phyloP scores from a whole-genome alignment of 306 rosid genomes.

The Gleditsia sinensis region DNA sequence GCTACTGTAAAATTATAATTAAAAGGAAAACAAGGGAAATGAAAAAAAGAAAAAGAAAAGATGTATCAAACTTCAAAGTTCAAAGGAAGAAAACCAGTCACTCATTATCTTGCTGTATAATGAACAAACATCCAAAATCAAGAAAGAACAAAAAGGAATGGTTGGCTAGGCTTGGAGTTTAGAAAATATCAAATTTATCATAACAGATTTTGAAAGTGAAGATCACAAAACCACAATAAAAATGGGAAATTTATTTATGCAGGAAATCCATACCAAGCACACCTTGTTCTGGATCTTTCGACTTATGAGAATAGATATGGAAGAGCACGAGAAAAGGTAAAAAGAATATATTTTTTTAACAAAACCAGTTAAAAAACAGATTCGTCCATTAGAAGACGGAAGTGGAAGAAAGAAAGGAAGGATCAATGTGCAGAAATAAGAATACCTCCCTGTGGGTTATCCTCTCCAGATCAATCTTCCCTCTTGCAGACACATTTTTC shows the following conservation, averaged over 20 bases:
- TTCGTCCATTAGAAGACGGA: background rate
- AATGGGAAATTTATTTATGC: background rate
- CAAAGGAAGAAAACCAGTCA: background rate
- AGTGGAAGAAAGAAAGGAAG: background rate
- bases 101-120: background rate
- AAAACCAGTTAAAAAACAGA: background rate
- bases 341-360: background rate
- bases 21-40: background rate
- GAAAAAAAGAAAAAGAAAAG: background rate
- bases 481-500: conserved; percentile 65
- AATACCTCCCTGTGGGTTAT: conserved; percentile 66
- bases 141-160: background rate
- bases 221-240: background rate
- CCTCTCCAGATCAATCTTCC: conserved; percentile 76
- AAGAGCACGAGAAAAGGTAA: background rate
- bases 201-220: background rate
- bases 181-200: background rate
- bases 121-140: background rate
- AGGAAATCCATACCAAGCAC: background rate
- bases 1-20: too few relatives aligned
- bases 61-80: background rate
- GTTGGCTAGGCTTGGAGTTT: background rate
- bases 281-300: background rate
- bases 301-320: background rate
- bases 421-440: background rate